These are phyloP conservation scores for Crithidia fasciculata DNA, from an alignment of 208 protist genomes.

Conservation along the genomic window DNA sequence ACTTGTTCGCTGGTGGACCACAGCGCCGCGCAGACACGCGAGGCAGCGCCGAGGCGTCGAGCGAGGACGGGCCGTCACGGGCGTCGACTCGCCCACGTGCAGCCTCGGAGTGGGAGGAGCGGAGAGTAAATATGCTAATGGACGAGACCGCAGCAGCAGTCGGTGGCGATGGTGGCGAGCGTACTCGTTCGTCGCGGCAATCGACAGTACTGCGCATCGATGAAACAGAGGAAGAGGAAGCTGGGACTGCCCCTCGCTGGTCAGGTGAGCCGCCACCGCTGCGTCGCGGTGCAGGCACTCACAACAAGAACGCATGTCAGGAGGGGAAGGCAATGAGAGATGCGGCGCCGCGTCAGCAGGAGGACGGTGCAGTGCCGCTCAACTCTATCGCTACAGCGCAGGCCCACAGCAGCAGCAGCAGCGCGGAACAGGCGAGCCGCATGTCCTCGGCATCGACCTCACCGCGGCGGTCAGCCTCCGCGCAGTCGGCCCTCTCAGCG, in stretches of 20 bases:
- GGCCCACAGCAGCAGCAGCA: background rate
- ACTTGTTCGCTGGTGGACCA: no score
- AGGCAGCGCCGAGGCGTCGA: background rate
- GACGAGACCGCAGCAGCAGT: no score
- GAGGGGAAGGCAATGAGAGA: no score
- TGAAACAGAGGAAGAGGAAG: background rate
- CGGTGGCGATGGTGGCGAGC: no score
- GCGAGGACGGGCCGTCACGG: background rate
- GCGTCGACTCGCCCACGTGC: background rate
- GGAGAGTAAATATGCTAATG: background rate
- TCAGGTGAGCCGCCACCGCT: no score
- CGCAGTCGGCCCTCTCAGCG: background rate
- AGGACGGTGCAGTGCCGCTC: no score
- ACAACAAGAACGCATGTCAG: no score
- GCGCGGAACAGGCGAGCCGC: background rate
- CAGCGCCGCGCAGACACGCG: no score
- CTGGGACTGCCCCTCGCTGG: background rate
- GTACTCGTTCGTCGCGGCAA: background rate
- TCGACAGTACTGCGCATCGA: background rate
- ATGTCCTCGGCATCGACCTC: constrained; percentile 18
- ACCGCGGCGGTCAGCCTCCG: background rate
- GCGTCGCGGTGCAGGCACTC: no score
- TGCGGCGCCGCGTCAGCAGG: no score
- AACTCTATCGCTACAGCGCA: no score
- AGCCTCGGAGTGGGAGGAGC: background rate